A percentile compares a stretch with the other conserved stretches of the same genome.
Conservation (phyloP, 2,329 filamentous ascomycete genomes). For the Sporothrix brasiliensis region DNA sequence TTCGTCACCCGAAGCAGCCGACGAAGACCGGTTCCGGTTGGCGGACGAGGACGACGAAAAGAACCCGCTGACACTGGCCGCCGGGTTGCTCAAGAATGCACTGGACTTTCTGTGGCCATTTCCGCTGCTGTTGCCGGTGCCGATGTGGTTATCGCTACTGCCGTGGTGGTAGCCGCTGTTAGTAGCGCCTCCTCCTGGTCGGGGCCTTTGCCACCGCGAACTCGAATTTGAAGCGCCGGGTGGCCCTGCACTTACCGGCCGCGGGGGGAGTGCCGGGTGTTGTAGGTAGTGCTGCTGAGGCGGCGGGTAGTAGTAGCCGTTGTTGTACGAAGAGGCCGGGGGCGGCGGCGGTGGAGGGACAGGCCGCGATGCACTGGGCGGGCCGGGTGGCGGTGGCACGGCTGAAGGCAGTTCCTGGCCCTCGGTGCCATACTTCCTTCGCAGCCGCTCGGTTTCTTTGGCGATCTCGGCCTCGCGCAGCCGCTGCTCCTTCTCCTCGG, state of each 20-base stretch:
- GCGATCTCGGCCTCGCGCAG: slow-evolving; percentile 64
- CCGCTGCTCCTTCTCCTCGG: slow-evolving; percentile 64
- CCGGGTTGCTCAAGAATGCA: slow-evolving; percentile 34
- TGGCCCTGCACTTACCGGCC: slow-evolving; percentile 56
- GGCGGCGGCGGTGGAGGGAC: slow-evolving; percentile 42
- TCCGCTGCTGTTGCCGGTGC: too few relatives aligned
- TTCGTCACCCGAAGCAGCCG: slow-evolving; percentile 34
- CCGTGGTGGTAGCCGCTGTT: slow-evolving; percentile 12
- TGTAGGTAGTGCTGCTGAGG: slow-evolving; percentile 23
- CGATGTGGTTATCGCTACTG: background rate
- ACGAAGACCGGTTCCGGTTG: slow-evolving; percentile 34
- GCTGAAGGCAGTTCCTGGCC: slow-evolving; percentile 48
- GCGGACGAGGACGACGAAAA: slow-evolving; percentile 33
- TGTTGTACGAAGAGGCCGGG: slow-evolving; percentile 38
- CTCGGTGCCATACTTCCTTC: slow-evolving; percentile 66
- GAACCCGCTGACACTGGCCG: slow-evolving; percentile 38
- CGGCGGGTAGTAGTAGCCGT: slow-evolving; percentile 22
- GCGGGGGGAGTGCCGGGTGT: slow-evolving; percentile 42
- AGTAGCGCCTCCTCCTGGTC: slow-evolving; percentile 33
- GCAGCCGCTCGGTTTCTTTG: slow-evolving; percentile 79
- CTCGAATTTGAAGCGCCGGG: slow-evolving; percentile 32
- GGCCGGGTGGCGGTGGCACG: slow-evolving; percentile 34
- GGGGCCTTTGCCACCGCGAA: slow-evolving; percentile 41
- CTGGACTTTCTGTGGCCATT: slow-evolving; percentile 6
- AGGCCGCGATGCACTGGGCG: slow-evolving; percentile 39